Percentiles rank a stretch among this genome's conserved stretches.
Conservation (phyloP, 116 monocot species). For the Phalaenopsis hybrid region DNA sequence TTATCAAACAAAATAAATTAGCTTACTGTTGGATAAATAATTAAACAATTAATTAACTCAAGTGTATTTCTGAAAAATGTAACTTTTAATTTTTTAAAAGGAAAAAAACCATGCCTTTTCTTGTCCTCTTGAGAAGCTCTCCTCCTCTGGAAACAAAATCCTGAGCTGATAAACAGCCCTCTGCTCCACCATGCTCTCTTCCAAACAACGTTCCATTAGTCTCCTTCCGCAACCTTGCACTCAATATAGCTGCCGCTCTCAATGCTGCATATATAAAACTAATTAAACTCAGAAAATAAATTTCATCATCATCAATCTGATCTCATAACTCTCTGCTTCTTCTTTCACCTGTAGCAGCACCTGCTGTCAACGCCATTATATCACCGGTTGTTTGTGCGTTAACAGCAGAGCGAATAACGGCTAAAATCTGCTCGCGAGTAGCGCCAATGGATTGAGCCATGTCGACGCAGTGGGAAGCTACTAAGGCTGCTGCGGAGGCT, state of each 20-base stretch:
- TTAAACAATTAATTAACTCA: no score
- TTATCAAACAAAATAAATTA: no score
- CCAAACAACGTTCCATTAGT: constrained; percentile 8
- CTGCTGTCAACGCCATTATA: constrained; percentile 39
- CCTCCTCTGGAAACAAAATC: constrained; percentile 35
- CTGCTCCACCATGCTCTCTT: constrained; percentile 19
- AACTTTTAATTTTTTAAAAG: not conserved
- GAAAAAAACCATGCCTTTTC: constrained; percentile 29
- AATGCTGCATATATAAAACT: constrained; percentile 21
- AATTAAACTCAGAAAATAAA: not conserved
- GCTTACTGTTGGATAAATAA: no score
- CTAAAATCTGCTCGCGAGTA: constrained; percentile 25
- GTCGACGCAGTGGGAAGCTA: constrained; percentile 44
- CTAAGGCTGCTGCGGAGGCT: constrained; percentile 35
- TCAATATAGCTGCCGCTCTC: constrained; percentile 37
- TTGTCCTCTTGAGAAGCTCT: constrained; percentile 48
- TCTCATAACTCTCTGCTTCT: not conserved
- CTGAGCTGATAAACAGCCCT: constrained; percentile 20
- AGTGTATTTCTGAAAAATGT: no score
- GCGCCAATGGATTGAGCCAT: constrained; percentile 38
- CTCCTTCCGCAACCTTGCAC: constrained; percentile 37
- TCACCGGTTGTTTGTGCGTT: constrained; percentile 33
- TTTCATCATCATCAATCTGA: not conserved
- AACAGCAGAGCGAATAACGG: constrained; percentile 29
- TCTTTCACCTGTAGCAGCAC: constrained; percentile 33